Conservation (phyloP, 2,329 filamentous ascomycete genomes). For the Alternaria sp. region DNA sequence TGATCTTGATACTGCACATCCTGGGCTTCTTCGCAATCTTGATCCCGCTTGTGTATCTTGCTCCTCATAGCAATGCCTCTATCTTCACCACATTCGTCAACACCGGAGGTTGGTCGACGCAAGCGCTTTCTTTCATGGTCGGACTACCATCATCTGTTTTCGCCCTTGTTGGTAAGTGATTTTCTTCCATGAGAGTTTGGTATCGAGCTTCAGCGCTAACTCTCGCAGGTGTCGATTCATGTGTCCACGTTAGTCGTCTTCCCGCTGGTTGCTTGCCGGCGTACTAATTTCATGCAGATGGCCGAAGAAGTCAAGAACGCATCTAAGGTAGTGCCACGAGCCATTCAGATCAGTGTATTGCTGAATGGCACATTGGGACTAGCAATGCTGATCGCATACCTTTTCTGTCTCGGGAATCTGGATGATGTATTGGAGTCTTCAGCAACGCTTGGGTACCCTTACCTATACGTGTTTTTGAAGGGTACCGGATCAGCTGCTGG, state of each 20-base stretch:
- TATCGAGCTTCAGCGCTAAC: neutral
- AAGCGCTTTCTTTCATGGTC: conserved; percentile 14
- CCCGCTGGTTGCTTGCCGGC: too few species aligned
- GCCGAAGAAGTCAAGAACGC: conserved; percentile 39
- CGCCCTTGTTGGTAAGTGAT: conserved; percentile 6
- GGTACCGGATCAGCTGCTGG: conserved; percentile 16
- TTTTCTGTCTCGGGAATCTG: conserved; percentile 37
- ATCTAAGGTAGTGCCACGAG: conserved; percentile 35
- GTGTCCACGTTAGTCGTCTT: conserved; percentile 9
- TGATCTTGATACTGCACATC: conserved; percentile 57
- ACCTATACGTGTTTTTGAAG: conserved; percentile 11
- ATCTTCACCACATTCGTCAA: conserved; percentile 56
- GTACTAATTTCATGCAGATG: conserved; percentile 8
- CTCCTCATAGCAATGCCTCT: conserved; percentile 9
- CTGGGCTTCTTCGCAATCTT: conserved; percentile 59
- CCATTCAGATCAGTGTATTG: conserved; percentile 44
- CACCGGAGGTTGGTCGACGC: conserved; percentile 46
- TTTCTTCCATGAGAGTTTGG: neutral
- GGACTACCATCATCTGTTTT: conserved; percentile 13
- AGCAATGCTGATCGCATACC: conserved; percentile 46
- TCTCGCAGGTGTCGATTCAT: conserved; percentile 6
- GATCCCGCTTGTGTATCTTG: conserved; percentile 38
- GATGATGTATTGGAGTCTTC: conserved; percentile 21
- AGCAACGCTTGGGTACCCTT: conserved; percentile 1
- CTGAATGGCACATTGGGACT: conserved; percentile 45